Evolutionary conservation across 2,329 filamentous ascomycete genomes (phyloP).

Genomic region (Pyrenophora graminea): DNA sequence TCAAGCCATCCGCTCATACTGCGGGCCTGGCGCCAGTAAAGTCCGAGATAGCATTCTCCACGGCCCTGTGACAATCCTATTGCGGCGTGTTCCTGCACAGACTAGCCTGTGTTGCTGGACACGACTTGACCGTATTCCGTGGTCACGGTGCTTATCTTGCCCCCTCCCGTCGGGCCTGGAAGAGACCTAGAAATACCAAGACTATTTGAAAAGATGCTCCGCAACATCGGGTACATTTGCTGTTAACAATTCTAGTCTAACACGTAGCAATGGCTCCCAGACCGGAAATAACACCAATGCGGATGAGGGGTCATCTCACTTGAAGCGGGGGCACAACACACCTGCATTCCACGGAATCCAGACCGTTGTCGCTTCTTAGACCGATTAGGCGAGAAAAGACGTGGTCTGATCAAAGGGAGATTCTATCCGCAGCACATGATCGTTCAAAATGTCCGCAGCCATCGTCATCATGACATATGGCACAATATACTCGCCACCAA

Average conservation of each 20-base stretch:
- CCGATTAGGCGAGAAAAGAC: conserved; percentile 1
- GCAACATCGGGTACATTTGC: too few species aligned
- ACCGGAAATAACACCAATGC: conserved; percentile 5
- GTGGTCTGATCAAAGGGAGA: not conserved
- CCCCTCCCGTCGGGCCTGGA: not conserved
- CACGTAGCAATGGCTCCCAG: not conserved
- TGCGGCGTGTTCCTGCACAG: conserved; percentile 6
- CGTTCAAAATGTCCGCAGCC: not conserved
- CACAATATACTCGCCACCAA: not conserved
- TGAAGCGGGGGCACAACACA: conserved; percentile 17
- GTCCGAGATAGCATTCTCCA: not conserved
- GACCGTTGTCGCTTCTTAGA: conserved; percentile 5
- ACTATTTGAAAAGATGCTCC: not conserved
- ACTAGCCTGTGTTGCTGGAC: not conserved
- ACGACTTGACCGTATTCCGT: not conserved
- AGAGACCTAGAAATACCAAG: not conserved
- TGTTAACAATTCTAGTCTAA: not conserved
- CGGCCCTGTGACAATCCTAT: conserved; percentile 2
- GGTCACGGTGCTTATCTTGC: not conserved
- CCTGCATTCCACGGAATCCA: conserved; percentile 6
- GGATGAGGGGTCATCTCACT: conserved; percentile 14
- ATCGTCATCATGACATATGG: conserved; percentile 4
- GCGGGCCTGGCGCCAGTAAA: conserved; percentile 4
- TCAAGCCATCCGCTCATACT: conserved; percentile 20
- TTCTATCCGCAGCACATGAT: conserved; percentile 2